Evolutionary conservation across 495 filamentous ascomycete species (phyloP), one percentile per base, ranked within the genome.

Genomic region (Neurospora intermedia): DNA sequence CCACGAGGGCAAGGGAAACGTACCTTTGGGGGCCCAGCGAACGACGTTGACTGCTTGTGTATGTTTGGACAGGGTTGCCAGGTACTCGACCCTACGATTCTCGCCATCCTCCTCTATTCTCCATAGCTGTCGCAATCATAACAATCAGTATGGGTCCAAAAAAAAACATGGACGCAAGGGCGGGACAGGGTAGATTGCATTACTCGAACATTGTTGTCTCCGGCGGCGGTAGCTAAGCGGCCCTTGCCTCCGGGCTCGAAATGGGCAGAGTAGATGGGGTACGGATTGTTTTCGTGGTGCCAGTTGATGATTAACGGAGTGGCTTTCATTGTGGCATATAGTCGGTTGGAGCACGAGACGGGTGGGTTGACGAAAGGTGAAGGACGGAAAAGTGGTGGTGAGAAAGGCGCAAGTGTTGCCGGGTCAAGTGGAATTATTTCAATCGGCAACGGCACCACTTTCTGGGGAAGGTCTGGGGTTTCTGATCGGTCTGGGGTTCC

Each of bases 41-140:
- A 99, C 96, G 54, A 98, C 96, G 87, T 99, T 99, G 75, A 99
- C 96, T 40, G 96, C 93, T 82, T 98, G 96, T 31, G 93, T 95
- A 81, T 99, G 96, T 81, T 96, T 97, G 39, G 90, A 83, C 73
- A 98, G 85, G 0, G 94, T 98, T 59, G 93, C 94, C 71, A 99
- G 82, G 79, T 98, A 99, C 38, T 93, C 90, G 43, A 96, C 92
- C 73, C 89, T 96, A 43, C 94, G 86, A 74, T 94, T 91, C 59
- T 97, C 95, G n/a, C 92, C 94, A 73, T 91, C 90, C 31, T 88
- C 83, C 71, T 97, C 93, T 70, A 99, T 84, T 81, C 90, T 93
- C 96, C 96, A 99, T 74, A 98, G 82, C 92, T 96, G 80, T 77
- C 35, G 8, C 15, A 38, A 20, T 54, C 42, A 73, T 42, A 76